These are phyloP conservation scores for Cercospora nicotianae DNA, from an alignment of 2,329 filamentous ascomycete genomes.

Conservation along the genomic window DNA sequence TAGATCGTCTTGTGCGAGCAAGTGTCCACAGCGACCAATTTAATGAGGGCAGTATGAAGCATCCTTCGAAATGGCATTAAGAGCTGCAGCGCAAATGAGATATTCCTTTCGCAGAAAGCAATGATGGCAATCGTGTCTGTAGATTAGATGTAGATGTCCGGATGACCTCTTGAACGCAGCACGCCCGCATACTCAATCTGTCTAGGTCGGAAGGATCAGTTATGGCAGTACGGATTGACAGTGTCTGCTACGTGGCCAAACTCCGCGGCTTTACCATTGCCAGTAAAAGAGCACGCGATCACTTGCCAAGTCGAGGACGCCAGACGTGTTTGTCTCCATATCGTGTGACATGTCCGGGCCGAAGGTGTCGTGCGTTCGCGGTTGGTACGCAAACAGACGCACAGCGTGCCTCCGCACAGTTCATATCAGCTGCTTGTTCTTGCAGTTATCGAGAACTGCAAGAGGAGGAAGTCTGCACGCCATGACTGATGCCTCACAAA, in stretches of 20 bases:
- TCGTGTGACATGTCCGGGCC: not conserved
- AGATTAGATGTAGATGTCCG: no score
- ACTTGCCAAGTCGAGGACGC: not conserved
- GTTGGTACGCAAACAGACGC: not conserved
- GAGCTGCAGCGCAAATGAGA: not conserved
- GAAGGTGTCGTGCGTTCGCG: not conserved
- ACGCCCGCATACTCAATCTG: not conserved
- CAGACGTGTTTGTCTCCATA: not conserved
- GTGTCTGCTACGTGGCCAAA: not conserved
- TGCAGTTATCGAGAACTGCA: not conserved
- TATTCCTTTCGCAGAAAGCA: not conserved
- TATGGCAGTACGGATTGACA: not conserved
- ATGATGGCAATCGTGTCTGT: not conserved
- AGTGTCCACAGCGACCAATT: not conserved
- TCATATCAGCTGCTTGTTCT: not conserved
- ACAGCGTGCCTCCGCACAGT: not conserved
- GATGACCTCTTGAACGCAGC: not conserved
- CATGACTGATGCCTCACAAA: not conserved
- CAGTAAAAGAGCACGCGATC: not conserved
- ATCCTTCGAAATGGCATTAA: not conserved
- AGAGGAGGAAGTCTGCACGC: no score
- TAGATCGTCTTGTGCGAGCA: not conserved
- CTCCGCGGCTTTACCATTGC: not conserved
- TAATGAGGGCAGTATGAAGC: not conserved
- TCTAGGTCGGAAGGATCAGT: not conserved